A percentile compares a stretch with the other conserved stretches of the same genome.
These are phyloP conservation scores for Mycena leptocephala DNA, from an alignment of 768 basidiomycete genomes.

Conservation along the genomic window DNA sequence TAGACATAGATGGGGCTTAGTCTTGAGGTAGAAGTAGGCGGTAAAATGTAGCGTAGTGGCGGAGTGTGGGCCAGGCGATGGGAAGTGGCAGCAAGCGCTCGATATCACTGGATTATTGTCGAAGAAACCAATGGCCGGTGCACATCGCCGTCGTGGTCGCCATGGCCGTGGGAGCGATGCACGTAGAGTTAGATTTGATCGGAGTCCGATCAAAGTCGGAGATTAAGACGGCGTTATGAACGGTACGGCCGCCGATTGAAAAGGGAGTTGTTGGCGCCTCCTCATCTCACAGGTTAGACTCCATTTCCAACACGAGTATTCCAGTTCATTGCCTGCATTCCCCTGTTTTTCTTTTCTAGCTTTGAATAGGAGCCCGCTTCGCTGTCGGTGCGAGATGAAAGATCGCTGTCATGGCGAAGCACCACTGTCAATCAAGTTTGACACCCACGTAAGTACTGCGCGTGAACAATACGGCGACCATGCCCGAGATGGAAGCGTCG, in stretches of 20 bases:
- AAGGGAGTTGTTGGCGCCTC: not conserved
- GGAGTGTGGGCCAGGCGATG: too few relatives aligned
- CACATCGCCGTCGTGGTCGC: too few relatives aligned
- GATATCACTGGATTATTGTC: too few relatives aligned
- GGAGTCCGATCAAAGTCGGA: too few relatives aligned
- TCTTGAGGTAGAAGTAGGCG: too few relatives aligned
- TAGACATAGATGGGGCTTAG: slow-evolving; percentile 1
- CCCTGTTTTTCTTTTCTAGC: not conserved
- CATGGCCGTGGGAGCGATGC: too few relatives aligned
- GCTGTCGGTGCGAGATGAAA: not conserved
- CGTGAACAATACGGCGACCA: not conserved
- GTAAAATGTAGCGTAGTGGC: too few relatives aligned
- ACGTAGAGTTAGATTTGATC: too few relatives aligned
- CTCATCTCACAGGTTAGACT: not conserved
- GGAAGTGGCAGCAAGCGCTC: not conserved
- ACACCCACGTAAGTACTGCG: not conserved
- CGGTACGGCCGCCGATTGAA: too few relatives aligned
- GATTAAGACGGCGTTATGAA: too few relatives aligned
- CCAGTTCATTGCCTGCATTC: not conserved
- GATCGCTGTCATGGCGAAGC: not conserved
- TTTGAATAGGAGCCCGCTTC: not conserved
- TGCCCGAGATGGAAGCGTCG: not conserved
- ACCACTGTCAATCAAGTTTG: not conserved
- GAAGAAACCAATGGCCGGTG: too few relatives aligned
- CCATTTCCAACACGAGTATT: not conserved